phyloP scores from a whole-genome alignment of 2,329 filamentous ascomycete species.

The Xylariaceae sp. region DNA sequence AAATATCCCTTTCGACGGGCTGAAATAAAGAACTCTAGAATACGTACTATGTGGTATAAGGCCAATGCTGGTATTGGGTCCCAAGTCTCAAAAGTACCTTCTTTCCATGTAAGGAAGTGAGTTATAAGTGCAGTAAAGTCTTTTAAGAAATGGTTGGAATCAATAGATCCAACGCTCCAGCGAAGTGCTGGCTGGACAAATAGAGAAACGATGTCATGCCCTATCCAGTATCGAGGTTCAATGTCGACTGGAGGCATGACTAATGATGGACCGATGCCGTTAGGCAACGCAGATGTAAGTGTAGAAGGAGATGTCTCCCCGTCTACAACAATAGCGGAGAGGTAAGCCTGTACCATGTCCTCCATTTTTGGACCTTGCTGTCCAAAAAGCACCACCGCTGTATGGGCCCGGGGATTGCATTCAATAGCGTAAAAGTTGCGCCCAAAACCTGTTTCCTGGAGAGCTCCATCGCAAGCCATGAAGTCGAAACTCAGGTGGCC shows the following conservation, averaged over 20 bases:
- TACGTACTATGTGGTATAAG: slow-evolving; percentile 58
- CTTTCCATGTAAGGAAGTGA: slow-evolving; percentile 54
- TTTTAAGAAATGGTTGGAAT: slow-evolving; percentile 21
- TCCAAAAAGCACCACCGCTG: slow-evolving; percentile 64
- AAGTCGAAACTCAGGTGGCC: slow-evolving; percentile 77
- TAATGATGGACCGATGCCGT: background rate
- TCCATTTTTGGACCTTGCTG: slow-evolving; percentile 43
- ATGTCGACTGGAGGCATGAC: slow-evolving; percentile 30
- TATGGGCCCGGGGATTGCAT: slow-evolving; percentile 71
- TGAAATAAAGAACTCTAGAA: too few relatives aligned
- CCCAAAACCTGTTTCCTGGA: slow-evolving; percentile 33
- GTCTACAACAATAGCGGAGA: slow-evolving; percentile 46
- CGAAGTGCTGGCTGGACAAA: slow-evolving; percentile 51
- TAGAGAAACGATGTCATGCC: slow-evolving; percentile 62
- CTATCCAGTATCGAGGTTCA: slow-evolving; percentile 62
- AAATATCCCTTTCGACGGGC: too few relatives aligned
- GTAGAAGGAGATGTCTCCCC: background rate
- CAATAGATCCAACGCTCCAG: slow-evolving; percentile 27
- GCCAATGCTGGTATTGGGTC: slow-evolving; percentile 62
- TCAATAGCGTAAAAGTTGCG: slow-evolving; percentile 67
- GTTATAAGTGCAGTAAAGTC: slow-evolving; percentile 35
- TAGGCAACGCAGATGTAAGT: background rate
- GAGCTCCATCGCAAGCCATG: slow-evolving; percentile 53
- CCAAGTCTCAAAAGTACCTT: slow-evolving; percentile 55
- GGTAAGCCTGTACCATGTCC: slow-evolving; percentile 55